Evolutionary conservation across 164 flowering plant genomes (phyloP).

Genomic region (Akebia trifoliata): DNA sequence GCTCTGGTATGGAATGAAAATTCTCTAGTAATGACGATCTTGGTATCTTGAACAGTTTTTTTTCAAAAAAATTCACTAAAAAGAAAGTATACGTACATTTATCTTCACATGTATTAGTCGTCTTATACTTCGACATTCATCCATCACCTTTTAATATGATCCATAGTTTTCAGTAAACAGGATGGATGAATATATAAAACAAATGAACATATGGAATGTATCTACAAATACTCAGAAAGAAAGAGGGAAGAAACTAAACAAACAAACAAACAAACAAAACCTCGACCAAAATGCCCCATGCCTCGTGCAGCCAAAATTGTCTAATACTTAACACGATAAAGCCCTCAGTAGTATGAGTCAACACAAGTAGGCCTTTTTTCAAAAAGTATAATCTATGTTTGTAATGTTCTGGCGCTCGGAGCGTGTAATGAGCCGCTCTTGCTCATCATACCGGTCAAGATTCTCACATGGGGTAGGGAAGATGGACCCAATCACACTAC

Average conservation of each 20-base stretch:
- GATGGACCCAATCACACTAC: slow-evolving; percentile 70
- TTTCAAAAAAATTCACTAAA: no score
- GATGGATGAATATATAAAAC: no score
- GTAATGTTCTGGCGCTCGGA: slow-evolving; percentile 59
- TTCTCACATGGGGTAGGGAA: slow-evolving; percentile 89
- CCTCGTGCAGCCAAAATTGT: slow-evolving; percentile 1
- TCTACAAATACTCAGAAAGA: not conserved
- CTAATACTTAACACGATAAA: not conserved
- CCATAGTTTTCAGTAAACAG: no score
- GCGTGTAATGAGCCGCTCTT: slow-evolving; percentile 41
- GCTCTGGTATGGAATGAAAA: no score
- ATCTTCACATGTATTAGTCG: no score
- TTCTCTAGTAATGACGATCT: no score
- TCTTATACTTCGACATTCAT: no score
- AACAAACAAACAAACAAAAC: not conserved
- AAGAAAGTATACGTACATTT: no score
- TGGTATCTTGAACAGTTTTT: no score
- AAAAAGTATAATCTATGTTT: slow-evolving; percentile 85
- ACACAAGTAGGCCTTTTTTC: slow-evolving; percentile 15
- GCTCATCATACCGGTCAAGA: slow-evolving; percentile 77
- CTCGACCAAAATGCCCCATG: not conserved
- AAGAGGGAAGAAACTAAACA: not conserved
- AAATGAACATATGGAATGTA: not conserved
- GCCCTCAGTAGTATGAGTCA: not conserved
- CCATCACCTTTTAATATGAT: no score